Conservation (phyloP, 2,329 filamentous ascomycete genomes). For the Cladorrhinum sp. region DNA sequence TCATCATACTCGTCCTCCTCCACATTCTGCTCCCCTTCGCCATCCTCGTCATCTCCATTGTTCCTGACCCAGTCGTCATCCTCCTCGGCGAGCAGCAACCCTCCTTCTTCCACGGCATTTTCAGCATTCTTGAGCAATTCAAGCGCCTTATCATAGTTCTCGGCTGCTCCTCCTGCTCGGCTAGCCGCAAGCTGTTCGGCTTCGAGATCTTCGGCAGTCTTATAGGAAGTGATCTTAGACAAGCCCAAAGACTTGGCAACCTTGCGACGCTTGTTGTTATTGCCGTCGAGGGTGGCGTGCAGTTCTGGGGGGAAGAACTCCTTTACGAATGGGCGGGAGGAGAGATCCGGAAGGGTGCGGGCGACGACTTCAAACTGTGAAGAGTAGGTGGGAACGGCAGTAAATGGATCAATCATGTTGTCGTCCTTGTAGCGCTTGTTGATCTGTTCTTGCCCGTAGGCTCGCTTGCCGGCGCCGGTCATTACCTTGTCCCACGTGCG, state of each 20-base stretch:
- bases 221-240: conserved; percentile 46
- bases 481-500: conserved; percentile 36
- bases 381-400: conserved; percentile 57
- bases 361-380: conserved; percentile 52
- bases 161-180: conserved; percentile 24
- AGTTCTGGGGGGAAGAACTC: conserved; percentile 57
- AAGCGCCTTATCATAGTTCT: conserved; percentile 38
- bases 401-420: conserved; percentile 57
- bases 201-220: conserved; percentile 49
- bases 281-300: conserved; percentile 52
- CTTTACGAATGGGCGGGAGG: conserved; percentile 44
- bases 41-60: conserved; percentile 48
- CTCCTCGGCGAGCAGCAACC: conserved; percentile 47
- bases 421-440: conserved; percentile 57
- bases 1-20: conserved; percentile 54
- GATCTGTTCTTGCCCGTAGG: conserved; percentile 57
- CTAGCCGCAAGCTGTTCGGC: conserved; percentile 27
- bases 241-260: conserved; percentile 46
- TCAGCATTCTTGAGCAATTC: conserved; percentile 44
- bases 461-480: conserved; percentile 31
- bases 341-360: conserved; percentile 53
- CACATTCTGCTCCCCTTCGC: conserved; percentile 40
- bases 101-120: conserved; percentile 38
- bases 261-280: conserved; percentile 31
- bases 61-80: conserved; percentile 45